Base-by-base conservation (phyloP, 164 flowering plant species). In the Kalanchoe fedtschenkoi region DNA sequence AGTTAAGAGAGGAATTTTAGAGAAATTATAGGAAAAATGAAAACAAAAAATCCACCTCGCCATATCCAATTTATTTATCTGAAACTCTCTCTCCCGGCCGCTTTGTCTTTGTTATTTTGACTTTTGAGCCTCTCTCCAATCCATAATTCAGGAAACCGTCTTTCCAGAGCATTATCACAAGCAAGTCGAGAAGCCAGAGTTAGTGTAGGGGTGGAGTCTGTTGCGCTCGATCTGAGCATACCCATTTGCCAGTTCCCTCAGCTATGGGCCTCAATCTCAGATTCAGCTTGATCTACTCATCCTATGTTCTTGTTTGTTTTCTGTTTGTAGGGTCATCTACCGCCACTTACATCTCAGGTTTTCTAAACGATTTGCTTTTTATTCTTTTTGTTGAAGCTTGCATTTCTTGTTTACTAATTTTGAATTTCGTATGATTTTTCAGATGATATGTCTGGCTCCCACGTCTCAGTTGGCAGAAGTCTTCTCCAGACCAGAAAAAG, bases 381-480 rank as follows among this genome's bases (percentile, higher is more conserved):
- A 8, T 14, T 37, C 39, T 7, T 37, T 4, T 37, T 8, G 4
- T 37, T 37, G 6, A n/a, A n/a, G n/a, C n/a, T n/a, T 44, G 21
- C n/a, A 19, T 7, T 44, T 44, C 22, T 44, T 44, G 51, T 21
- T n/a, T 6, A n/a, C 21, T n/a, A 11, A n/a, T 44, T 44, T 44
- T 44, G 51, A 5, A n/a, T 44, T 21, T 44, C 24, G 8, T 44
- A n/a, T 44, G 22, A 19, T 44, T 44, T 44, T 44, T 21, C 38
- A 60, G 63, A 30, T 60, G 47, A 38, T 60, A 28, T 60, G 30
- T 60, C 38, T 37, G 64, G 17, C 6, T 61, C 64, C 9, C 35
- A 42, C 28, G 47, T 6, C 13, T 29, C 26, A 2, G 34, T 14
- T 15, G 54, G 54, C 26, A 44, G 64, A 21, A 42, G 51, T 32